Conservation (phyloP, 345 rosid genomes). For the Rhizophora mangle region DNA sequence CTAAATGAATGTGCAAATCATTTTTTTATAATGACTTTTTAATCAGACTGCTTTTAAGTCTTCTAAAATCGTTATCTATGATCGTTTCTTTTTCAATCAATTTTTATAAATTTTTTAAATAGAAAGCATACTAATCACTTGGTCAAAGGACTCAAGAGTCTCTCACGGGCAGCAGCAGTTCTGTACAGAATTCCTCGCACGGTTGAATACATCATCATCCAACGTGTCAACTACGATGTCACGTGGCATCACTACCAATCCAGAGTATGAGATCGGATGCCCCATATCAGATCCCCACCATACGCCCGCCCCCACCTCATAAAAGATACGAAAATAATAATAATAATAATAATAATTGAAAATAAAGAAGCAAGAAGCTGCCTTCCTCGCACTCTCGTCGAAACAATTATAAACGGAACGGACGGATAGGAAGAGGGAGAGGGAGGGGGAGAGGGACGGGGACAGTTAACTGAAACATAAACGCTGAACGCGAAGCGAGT, state of each 20-base stretch:
- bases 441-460: neutral
- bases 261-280: neutral
- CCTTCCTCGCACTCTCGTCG: neutral
- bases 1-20: too few relatives aligned
- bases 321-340: neutral
- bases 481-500: slow-evolving; percentile 5
- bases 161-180: too few relatives aligned
- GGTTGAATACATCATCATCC: slow-evolving; percentile 45
- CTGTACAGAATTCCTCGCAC: neutral
- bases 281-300: slow-evolving; percentile 4
- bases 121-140: too few relatives aligned
- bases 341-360: neutral
- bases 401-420: neutral
- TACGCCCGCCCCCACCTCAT: slow-evolving; percentile 21
- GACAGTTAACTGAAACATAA: slow-evolving; percentile 1
- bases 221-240: slow-evolving; percentile 39
- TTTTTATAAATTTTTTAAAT: too few relatives aligned
- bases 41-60: too few relatives aligned
- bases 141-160: too few relatives aligned
- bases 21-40: too few relatives aligned
- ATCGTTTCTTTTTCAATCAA: too few relatives aligned
- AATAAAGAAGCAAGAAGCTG: neutral
- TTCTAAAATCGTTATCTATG: too few relatives aligned
- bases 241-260: slow-evolving; percentile 38
- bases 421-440: neutral